These are phyloP conservation scores for Candida arabinofermentans DNA, from an alignment of 805 yeast species.

Conservation along the genomic window DNA sequence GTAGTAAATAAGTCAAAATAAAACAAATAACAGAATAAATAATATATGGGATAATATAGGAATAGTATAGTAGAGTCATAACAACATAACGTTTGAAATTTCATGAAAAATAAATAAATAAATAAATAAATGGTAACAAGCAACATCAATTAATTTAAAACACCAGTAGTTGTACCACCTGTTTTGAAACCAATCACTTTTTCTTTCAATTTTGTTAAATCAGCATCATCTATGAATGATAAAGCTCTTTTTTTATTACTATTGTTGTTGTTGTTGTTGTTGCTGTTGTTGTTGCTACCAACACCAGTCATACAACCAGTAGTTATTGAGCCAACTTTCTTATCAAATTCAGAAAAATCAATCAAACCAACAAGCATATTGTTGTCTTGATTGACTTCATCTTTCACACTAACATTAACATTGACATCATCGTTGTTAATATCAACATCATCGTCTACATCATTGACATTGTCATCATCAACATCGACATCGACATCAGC, in stretches of 20 bases:
- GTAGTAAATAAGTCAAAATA: no score
- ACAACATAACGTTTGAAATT: no score
- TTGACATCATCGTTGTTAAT: background rate
- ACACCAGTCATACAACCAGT: background rate
- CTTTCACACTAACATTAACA: no score
- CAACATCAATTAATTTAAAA: background rate
- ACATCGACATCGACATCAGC: background rate
- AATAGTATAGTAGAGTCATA: no score
- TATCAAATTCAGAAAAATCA: constrained; percentile 1
- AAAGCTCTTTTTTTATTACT: constrained; percentile 10
- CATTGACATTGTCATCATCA: background rate
- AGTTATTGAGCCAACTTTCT: background rate
- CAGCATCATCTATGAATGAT: constrained; percentile 28
- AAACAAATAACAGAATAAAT: no score
- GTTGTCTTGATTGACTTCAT: no score
- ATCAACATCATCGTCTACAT: background rate
- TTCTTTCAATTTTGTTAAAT: constrained; percentile 26
- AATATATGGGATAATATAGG: no score
- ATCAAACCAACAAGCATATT: background rate
- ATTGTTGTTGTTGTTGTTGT: no score
- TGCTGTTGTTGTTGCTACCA: background rate
- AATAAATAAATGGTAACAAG: background rate
- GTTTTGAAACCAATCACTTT: constrained; percentile 28
- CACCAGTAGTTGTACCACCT: constrained; percentile 1
- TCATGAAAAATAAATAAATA: background rate